These are phyloP conservation scores for Cladobotryum protrusum DNA, from an alignment of 2,329 filamentous ascomycete species.

Conservation along the genomic window DNA sequence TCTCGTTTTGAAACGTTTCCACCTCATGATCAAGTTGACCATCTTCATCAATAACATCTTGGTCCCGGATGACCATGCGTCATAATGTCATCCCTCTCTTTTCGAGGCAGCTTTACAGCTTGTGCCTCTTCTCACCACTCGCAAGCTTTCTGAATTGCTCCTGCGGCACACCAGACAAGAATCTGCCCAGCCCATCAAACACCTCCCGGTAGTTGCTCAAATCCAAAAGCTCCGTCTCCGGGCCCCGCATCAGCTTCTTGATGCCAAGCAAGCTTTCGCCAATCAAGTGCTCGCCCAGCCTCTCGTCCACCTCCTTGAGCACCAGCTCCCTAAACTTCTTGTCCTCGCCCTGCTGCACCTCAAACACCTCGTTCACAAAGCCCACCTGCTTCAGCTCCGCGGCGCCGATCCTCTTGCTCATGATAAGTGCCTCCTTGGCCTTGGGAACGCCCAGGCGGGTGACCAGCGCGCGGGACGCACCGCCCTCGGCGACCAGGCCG, in stretches of 20 bases:
- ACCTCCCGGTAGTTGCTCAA: constrained; percentile 76
- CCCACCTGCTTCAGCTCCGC: constrained; percentile 70
- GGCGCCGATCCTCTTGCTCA: constrained; percentile 70
- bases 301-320: constrained; percentile 71
- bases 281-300: constrained; percentile 72
- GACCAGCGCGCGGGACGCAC: constrained; percentile 71
- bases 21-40: no score
- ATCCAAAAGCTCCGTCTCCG: constrained; percentile 68
- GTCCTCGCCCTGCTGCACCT: constrained; percentile 52
- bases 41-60: not conserved
- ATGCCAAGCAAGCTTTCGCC: constrained; percentile 74
- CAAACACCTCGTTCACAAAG: constrained; percentile 81
- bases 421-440: constrained; percentile 88
- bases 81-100: not conserved
- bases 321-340: constrained; percentile 66
- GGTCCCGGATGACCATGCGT: not conserved
- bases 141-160: constrained; percentile 83
- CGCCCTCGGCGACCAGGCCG: constrained; percentile 85
- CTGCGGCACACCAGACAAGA: constrained; percentile 75
- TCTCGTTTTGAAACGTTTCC: no score
- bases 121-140: constrained; percentile 86
- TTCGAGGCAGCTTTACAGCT: constrained; percentile 53
- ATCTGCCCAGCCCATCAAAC: constrained; percentile 76
- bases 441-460: constrained; percentile 71
- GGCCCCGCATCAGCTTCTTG: constrained; percentile 73